Evolutionary conservation across 192 early-diverging fungal genomes (phyloP).

Genomic region (Rhizophagus sp.): DNA sequence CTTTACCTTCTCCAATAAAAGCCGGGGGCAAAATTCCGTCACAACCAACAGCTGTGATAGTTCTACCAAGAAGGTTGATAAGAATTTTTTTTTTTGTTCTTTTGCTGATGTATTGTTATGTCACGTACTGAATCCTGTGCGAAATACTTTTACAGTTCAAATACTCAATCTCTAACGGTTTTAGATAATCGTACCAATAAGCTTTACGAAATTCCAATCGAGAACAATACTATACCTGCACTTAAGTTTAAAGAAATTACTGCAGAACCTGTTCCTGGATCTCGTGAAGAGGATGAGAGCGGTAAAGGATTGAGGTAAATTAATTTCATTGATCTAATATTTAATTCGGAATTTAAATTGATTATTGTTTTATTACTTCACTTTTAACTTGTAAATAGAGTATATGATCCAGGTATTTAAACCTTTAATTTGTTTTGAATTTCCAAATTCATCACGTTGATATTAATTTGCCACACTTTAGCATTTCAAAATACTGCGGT

Average conservation of each 20-base stretch:
- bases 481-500: conserved; percentile 69
- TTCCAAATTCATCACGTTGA: background rate
- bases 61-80: conserved; percentile 25
- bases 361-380: background rate
- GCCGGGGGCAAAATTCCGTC: background rate
- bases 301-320: conserved; percentile 29
- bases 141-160: conserved; percentile 32
- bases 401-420: conserved; percentile 38
- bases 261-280: background rate
- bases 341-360: too few species aligned
- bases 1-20: conserved; percentile 5
- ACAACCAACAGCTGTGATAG: conserved; percentile 11
- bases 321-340: background rate
- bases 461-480: background rate
- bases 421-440: background rate
- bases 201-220: conserved; percentile 52
- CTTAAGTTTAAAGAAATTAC: conserved; percentile 42
- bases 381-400: background rate
- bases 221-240: conserved; percentile 49
- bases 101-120: background rate
- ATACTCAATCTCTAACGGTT: conserved; percentile 57
- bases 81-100: background rate
- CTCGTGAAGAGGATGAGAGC: conserved; percentile 31
- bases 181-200: conserved; percentile 69
- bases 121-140: background rate